phyloP scores from a whole-genome alignment of 2,329 filamentous ascomycete genomes.

The Ophiosphaerella narmari region DNA sequence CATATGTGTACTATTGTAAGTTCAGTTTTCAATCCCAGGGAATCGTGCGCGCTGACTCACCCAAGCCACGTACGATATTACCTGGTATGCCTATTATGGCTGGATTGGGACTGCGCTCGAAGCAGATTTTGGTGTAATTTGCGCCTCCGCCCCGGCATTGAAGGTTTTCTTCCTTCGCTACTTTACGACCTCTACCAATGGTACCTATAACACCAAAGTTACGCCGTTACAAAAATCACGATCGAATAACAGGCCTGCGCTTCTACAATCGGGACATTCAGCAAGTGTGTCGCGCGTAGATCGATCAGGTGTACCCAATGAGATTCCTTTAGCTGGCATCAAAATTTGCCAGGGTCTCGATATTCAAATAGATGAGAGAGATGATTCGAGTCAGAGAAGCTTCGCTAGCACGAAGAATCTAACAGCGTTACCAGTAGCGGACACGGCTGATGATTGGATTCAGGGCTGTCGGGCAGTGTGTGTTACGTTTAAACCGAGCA shows the following conservation, averaged over 20 bases:
- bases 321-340: constrained; percentile 24
- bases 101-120: constrained; percentile 51
- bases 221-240: constrained; percentile 2
- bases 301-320: constrained; percentile 6
- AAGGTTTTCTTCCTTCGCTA: constrained; percentile 52
- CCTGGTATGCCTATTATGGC: constrained; percentile 45
- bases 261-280: background rate
- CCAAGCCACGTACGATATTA: constrained; percentile 46
- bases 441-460: constrained; percentile 12
- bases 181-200: constrained; percentile 26
- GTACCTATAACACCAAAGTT: constrained; percentile 3
- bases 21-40: background rate
- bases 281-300: constrained; percentile 12
- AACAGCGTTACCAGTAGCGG: constrained; percentile 18
- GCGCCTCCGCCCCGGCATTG: constrained; percentile 50
- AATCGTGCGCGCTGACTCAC: background rate
- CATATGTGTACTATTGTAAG: constrained; percentile 35
- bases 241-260: background rate
- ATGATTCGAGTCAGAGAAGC: constrained; percentile 22
- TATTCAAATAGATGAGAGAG: constrained; percentile 24
- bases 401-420: constrained; percentile 23
- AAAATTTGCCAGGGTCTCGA: constrained; percentile 27
- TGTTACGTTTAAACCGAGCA: constrained; percentile 15
- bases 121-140: constrained; percentile 49
- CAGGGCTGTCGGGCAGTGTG: constrained; percentile 25